Percentiles rank a stretch among this genome's conserved stretches.
phyloP scores from a whole-genome alignment of 805 yeast species.

The Candida caryicola region DNA sequence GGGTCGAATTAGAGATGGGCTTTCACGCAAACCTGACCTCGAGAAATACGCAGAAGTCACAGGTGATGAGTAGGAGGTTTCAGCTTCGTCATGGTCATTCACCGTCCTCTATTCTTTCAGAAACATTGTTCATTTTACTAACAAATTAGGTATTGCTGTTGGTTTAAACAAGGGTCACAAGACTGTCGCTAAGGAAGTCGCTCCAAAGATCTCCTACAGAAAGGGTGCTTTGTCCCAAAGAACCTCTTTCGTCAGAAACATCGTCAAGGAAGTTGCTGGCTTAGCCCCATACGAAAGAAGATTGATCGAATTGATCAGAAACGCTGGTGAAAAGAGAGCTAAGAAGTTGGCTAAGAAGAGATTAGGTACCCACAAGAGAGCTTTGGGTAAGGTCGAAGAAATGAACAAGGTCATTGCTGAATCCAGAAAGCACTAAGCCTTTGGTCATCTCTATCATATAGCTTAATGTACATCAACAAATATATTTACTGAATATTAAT shows the following conservation, averaged over 20 bases:
- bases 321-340: constrained; percentile 99
- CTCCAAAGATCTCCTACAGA: constrained; percentile 80
- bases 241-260: constrained; percentile 90
- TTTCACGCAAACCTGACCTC: too few relatives aligned
- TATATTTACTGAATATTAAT: constrained; percentile 1
- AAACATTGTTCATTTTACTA: constrained; percentile 5
- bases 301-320: constrained; percentile 98
- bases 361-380: constrained; percentile 99
- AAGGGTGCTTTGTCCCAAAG: constrained; percentile 96
- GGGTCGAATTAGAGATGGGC: neutral
- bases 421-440: constrained; percentile 83
- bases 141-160: constrained; percentile 76
- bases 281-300: constrained; percentile 99
- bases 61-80: too few relatives aligned
- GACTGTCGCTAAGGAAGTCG: constrained; percentile 77
- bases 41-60: too few relatives aligned
- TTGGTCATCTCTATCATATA: constrained; percentile 8
- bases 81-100: too few relatives aligned
- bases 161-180: constrained; percentile 99
- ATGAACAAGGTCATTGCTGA: constrained; percentile 94
- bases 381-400: constrained; percentile 99
- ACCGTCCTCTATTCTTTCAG: too few relatives aligned
- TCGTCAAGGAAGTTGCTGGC: constrained; percentile 97
- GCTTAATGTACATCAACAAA: constrained; percentile 14
- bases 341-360: constrained; percentile 99